Conservation (phyloP, 306 rosid genomes). For the Vigna radiata region DNA sequence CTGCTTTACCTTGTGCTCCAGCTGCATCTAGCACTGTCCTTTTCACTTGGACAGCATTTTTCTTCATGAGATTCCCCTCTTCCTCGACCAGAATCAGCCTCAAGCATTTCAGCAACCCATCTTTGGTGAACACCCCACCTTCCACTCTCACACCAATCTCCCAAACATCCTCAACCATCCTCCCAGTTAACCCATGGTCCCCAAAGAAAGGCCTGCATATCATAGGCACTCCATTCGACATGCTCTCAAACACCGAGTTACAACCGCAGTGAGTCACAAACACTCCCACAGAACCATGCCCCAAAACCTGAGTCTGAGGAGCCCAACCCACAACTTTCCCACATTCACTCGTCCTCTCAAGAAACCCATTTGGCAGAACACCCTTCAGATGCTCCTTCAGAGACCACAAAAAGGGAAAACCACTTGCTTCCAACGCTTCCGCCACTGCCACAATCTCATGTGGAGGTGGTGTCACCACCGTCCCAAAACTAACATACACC, state of each 20-base stretch:
- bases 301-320: conserved; percentile 56
- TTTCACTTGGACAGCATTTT: conserved; percentile 38
- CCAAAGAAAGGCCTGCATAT: conserved; percentile 55
- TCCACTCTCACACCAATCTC: conserved; percentile 53
- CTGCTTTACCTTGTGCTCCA: conserved; percentile 43
- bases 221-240: conserved; percentile 62
- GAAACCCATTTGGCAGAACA: conserved; percentile 51
- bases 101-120: conserved; percentile 52
- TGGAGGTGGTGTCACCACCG: conserved; percentile 42
- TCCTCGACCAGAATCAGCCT: conserved; percentile 45
- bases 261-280: conserved; percentile 61
- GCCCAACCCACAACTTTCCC: conserved; percentile 66
- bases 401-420: conserved; percentile 54
- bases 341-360: conserved; percentile 33
- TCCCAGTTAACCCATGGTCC: conserved; percentile 50
- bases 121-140: conserved; percentile 55
- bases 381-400: conserved; percentile 35
- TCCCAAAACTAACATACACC: conserved; percentile 50
- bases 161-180: conserved; percentile 57
- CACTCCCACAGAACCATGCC: conserved; percentile 53
- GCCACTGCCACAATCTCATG: conserved; percentile 50
- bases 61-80: conserved; percentile 51
- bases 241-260: conserved; percentile 58
- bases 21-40: conserved; percentile 38
- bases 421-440: conserved; percentile 52